These are phyloP conservation scores for Plantago rigida DNA, from an alignment of 305 asterid genomes.

Conservation along the genomic window DNA sequence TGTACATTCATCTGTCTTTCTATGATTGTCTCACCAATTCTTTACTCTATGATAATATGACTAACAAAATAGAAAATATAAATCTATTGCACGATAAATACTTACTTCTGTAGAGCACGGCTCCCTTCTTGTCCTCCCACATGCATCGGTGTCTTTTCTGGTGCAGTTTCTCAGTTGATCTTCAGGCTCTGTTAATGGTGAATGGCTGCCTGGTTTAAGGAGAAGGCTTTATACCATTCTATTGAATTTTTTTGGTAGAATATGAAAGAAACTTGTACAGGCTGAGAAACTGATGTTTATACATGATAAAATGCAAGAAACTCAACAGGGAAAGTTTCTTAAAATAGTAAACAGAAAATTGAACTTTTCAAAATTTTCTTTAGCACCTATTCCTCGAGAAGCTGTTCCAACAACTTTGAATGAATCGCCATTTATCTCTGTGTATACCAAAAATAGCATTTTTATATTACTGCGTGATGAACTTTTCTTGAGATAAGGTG, in stretches of 20 bases:
- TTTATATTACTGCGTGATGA: not conserved
- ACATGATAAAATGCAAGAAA: not conserved
- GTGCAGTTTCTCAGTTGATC: no score
- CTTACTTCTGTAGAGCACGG: no score
- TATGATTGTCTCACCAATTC: not conserved
- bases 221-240: not conserved
- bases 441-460: not conserved
- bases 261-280: not conserved
- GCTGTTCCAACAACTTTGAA: conserved; percentile 5
- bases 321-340: not conserved
- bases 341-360: conserved; percentile 1
- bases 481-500: not conserved
- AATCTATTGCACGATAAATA: no score
- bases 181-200: no score
- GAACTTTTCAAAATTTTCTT: not conserved
- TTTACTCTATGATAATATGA: not conserved
- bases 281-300: not conserved
- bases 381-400: not conserved
- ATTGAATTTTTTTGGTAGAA: not conserved
- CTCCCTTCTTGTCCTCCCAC: no score
- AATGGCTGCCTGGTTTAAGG: not conserved
- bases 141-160: no score
- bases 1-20: not conserved
- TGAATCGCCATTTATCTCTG: not conserved
- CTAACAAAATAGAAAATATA: no score